Conservation (phyloP, 1,284 basidiomycete species). For the Phellopilus nigrolimitatus region DNA sequence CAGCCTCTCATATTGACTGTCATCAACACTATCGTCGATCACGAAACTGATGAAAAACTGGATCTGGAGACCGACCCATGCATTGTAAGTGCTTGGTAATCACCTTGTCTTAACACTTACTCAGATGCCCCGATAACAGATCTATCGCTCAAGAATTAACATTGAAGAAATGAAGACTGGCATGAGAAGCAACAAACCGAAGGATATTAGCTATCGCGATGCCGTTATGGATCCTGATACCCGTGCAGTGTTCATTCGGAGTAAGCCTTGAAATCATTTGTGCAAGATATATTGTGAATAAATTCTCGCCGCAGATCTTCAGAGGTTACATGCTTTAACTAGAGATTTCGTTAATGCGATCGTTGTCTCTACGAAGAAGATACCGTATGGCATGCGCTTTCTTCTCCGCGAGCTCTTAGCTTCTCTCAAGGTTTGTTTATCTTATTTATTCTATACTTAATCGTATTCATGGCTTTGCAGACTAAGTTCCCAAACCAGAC, state of each 20-base stretch:
- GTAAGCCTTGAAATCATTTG: slow-evolving; percentile 44
- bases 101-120: not conserved
- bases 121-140: slow-evolving; percentile 44
- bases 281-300: not conserved
- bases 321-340: slow-evolving; percentile 82
- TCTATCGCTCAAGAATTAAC: slow-evolving; percentile 78
- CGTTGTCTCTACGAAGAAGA: slow-evolving; percentile 66
- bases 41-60: slow-evolving; percentile 66
- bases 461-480: slow-evolving; percentile 33
- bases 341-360: slow-evolving; percentile 79
- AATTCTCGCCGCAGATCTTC: slow-evolving; percentile 59
- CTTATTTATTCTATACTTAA: not conserved
- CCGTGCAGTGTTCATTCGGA: slow-evolving; percentile 83
- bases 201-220: slow-evolving; percentile 77
- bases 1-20: slow-evolving; percentile 75
- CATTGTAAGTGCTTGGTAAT: slow-evolving; percentile 66
- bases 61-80: slow-evolving; percentile 89
- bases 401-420: slow-evolving; percentile 84
- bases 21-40: slow-evolving; percentile 43
- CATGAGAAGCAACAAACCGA: slow-evolving; percentile 54
- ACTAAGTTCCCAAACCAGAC: slow-evolving; percentile 73
- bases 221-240: slow-evolving; percentile 83
- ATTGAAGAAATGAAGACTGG: slow-evolving; percentile 87
- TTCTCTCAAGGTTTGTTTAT: slow-evolving; percentile 58
- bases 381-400: slow-evolving; percentile 91